Evolutionary conservation across 2,329 filamentous ascomycete species (phyloP).

Genomic region (Fusarium algeriense): DNA sequence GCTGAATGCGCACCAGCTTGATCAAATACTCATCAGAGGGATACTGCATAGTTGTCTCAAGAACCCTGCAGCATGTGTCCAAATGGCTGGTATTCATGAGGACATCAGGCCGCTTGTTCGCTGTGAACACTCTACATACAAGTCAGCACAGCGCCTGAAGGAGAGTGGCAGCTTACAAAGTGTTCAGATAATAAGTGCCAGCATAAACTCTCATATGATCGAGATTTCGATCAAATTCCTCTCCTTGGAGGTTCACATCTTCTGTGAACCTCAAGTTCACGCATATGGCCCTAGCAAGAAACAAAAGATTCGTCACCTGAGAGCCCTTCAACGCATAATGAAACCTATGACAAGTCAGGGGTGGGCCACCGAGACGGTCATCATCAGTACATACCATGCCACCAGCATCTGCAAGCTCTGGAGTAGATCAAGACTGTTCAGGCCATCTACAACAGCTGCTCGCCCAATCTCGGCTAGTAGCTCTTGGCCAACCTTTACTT

Average conservation of each 20-base stretch:
- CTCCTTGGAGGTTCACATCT: slow-evolving; percentile 35
- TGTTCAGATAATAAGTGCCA: slow-evolving; percentile 64
- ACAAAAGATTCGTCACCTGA: slow-evolving; percentile 63
- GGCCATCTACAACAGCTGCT: slow-evolving; percentile 56
- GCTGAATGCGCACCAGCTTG: slow-evolving; percentile 61
- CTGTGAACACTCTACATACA: slow-evolving; percentile 55
- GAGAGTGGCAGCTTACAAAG: slow-evolving; percentile 53
- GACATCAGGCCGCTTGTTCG: slow-evolving; percentile 61
- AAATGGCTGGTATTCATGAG: slow-evolving; percentile 61
- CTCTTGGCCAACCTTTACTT: slow-evolving; percentile 58
- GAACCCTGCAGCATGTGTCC: slow-evolving; percentile 57
- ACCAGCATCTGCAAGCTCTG: slow-evolving; percentile 61
- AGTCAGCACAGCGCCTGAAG: neutral
- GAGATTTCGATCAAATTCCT: slow-evolving; percentile 48
- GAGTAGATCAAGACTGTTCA: slow-evolving; percentile 60
- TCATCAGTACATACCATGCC: slow-evolving; percentile 56
- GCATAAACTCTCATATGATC: slow-evolving; percentile 62
- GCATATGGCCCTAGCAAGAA: slow-evolving; percentile 61
- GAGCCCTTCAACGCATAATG: slow-evolving; percentile 63
- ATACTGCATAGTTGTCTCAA: slow-evolving; percentile 58
- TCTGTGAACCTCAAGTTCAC: slow-evolving; percentile 55
- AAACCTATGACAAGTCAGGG: slow-evolving; percentile 53
- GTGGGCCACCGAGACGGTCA: neutral
- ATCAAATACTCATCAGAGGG: slow-evolving; percentile 60
- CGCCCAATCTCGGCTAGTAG: slow-evolving; percentile 58